phyloP scores from a whole-genome alignment of 1,284 basidiomycete species.

The Pseudozyma thailandica region DNA sequence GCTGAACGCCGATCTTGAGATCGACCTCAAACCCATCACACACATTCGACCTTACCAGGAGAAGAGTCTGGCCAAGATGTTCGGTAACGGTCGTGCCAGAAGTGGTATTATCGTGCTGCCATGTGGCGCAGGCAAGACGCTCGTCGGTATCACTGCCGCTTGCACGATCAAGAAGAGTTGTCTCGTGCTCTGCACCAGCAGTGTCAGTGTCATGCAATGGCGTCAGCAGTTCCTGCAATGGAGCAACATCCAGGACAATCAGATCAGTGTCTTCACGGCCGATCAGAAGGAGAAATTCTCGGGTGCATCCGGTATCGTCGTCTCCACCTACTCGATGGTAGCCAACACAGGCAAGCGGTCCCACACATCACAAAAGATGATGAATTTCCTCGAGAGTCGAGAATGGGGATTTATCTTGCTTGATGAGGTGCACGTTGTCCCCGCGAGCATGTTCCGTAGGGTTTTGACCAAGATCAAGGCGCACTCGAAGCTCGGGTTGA shows the following conservation, averaged over 20 bases:
- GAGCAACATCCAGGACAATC: constrained; percentile 67
- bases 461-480: constrained; percentile 68
- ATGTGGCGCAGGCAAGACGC: constrained; percentile 97
- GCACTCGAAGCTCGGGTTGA: constrained; percentile 66
- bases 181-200: constrained; percentile 83
- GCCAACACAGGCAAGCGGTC: constrained; percentile 68
- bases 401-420: constrained; percentile 68
- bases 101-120: constrained; percentile 99
- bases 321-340: constrained; percentile 68
- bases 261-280: constrained; percentile 67
- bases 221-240: constrained; percentile 66
- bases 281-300: constrained; percentile 68
- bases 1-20: constrained; percentile 66
- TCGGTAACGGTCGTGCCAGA: constrained; percentile 66
- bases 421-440: constrained; percentile 68
- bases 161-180: constrained; percentile 99
- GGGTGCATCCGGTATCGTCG: constrained; percentile 65
- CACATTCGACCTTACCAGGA: constrained; percentile 68
- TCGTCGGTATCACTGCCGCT: constrained; percentile 98
- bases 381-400: constrained; percentile 67
- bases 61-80: constrained; percentile 68
- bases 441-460: constrained; percentile 68
- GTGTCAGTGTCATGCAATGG: constrained; percentile 68
- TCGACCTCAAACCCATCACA: constrained; percentile 67
- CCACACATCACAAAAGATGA: constrained; percentile 68